These are phyloP conservation scores for Ceraceosorus bombacis DNA, from an alignment of 1,284 basidiomycete genomes.

Conservation along the genomic window DNA sequence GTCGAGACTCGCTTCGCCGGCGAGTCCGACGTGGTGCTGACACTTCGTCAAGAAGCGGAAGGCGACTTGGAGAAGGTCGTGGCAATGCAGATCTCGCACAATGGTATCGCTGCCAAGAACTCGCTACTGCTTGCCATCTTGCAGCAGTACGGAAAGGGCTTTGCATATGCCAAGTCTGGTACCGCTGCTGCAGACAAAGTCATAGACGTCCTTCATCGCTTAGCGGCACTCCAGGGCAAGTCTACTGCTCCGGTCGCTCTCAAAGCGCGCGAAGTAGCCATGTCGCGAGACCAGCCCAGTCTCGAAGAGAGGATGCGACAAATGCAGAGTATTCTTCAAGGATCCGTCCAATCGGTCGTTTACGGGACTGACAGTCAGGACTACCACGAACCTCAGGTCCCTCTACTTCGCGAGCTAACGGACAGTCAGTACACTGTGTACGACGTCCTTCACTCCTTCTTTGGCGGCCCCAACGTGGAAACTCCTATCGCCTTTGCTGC, in stretches of 20 bases:
- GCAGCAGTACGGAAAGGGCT: slow-evolving; percentile 55
- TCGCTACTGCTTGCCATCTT: slow-evolving; percentile 77
- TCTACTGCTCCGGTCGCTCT: slow-evolving; percentile 56
- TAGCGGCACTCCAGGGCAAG: slow-evolving; percentile 66
- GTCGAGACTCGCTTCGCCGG: slow-evolving; percentile 92
- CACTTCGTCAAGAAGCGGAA: slow-evolving; percentile 83
- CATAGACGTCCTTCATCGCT: slow-evolving; percentile 42
- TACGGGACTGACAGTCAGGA: slow-evolving; percentile 72
- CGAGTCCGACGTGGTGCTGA: slow-evolving; percentile 77
- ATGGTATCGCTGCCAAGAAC: slow-evolving; percentile 86
- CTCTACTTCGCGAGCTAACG: slow-evolving; percentile 82
- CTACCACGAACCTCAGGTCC: slow-evolving; percentile 60
- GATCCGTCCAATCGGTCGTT: slow-evolving; percentile 68
- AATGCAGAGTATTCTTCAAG: slow-evolving; percentile 87
- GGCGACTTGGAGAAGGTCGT: slow-evolving; percentile 84
- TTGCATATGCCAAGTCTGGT: too few relatives aligned
- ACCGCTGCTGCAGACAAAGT: slow-evolving; percentile 16
- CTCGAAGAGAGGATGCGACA: slow-evolving; percentile 87
- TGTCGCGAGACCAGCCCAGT: slow-evolving; percentile 89
- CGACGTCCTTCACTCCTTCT: slow-evolving; percentile 93
- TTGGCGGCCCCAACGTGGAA: slow-evolving; percentile 62
- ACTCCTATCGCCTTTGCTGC: slow-evolving; percentile 69
- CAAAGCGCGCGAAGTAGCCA: slow-evolving; percentile 95
- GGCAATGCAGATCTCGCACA: slow-evolving; percentile 81
- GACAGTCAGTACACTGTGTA: slow-evolving; percentile 96